phyloP scores from a whole-genome alignment of 345 rosid genomes.

The Camelina hispida region DNA sequence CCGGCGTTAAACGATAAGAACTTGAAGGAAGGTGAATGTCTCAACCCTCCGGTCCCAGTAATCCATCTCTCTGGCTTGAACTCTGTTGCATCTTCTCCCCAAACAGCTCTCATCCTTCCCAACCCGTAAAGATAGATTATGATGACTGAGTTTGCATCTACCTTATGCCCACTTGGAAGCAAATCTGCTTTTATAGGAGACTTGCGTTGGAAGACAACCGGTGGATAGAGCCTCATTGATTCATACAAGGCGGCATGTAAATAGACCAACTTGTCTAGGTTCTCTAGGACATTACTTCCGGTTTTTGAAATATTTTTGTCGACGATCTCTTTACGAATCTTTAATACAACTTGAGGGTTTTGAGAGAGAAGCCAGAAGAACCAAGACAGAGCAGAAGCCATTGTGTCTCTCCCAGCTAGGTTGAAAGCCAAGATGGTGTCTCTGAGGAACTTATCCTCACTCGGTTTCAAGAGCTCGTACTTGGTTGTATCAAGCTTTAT shows the following conservation, averaged over 20 bases:
- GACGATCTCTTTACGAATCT: constrained; percentile 54
- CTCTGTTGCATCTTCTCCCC: constrained; percentile 38
- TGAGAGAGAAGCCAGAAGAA: constrained; percentile 53
- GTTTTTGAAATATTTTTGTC: background rate
- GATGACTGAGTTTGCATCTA: constrained; percentile 30
- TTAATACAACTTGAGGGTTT: constrained; percentile 47
- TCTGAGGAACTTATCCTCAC: constrained; percentile 50
- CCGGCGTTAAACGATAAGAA: constrained; percentile 40
- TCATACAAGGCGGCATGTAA: constrained; percentile 48
- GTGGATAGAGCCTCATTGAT: constrained; percentile 47
- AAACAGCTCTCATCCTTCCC: constrained; percentile 45
- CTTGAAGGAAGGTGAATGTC: constrained; percentile 40
- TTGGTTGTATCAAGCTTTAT: constrained; percentile 31
- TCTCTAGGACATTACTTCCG: background rate
- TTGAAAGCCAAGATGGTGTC: constrained; percentile 54
- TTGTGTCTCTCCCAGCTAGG: constrained; percentile 57
- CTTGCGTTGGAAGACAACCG: constrained; percentile 38
- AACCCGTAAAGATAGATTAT: constrained; percentile 32
- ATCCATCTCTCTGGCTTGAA: constrained; percentile 43
- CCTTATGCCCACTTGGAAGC: constrained; percentile 47
- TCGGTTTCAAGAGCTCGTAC: constrained; percentile 24
- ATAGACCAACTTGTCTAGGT: constrained; percentile 39
- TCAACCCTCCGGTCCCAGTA: constrained; percentile 8
- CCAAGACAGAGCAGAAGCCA: constrained; percentile 47
- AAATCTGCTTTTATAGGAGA: constrained; percentile 24